Evolutionary conservation across 192 early-diverging fungal species (phyloP).

Genomic region (Dimargaris cristalligena): DNA sequence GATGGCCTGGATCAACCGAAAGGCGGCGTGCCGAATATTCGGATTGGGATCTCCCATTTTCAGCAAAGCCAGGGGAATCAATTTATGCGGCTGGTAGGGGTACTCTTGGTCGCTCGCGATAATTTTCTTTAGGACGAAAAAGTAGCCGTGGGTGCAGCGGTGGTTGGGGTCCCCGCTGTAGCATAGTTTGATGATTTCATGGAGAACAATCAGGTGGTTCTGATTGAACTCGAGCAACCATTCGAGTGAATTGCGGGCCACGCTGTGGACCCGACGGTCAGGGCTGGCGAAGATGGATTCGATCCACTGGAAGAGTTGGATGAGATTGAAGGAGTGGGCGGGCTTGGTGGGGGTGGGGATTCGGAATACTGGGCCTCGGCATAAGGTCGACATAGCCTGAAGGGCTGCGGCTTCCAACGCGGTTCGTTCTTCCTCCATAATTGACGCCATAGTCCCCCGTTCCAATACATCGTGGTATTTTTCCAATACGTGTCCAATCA

Average conservation of each 20-base stretch:
- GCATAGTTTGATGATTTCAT: conserved; percentile 48
- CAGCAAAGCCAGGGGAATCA: conserved; percentile 54
- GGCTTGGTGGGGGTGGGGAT: conserved; percentile 10
- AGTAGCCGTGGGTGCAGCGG: conserved; percentile 52
- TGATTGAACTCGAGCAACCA: conserved; percentile 23
- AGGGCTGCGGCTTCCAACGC: conserved; percentile 61
- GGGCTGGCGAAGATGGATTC: conserved; percentile 42
- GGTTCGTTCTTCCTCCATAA: conserved; percentile 63
- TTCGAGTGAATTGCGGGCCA: conserved; percentile 28
- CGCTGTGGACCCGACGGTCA: conserved; percentile 30
- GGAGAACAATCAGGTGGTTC: conserved; percentile 34
- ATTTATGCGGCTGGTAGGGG: conserved; percentile 41
- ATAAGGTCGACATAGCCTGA: conserved; percentile 79
- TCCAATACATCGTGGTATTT: conserved; percentile 55
- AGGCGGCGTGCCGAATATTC: conserved; percentile 47
- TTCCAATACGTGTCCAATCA: conserved; percentile 52
- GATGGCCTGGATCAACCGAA: conserved; percentile 49
- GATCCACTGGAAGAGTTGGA: conserved; percentile 38
- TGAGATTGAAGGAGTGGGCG: conserved; percentile 28
- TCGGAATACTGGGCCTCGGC: conserved; percentile 16
- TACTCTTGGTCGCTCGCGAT: conserved; percentile 39
- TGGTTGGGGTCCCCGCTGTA: conserved; percentile 45
- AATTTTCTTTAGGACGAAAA: conserved; percentile 56
- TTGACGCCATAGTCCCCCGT: conserved; percentile 32
- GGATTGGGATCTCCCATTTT: conserved; percentile 58